Conservation (phyloP, 1,139 yeast species). For the Nadsonia commutata region DNA sequence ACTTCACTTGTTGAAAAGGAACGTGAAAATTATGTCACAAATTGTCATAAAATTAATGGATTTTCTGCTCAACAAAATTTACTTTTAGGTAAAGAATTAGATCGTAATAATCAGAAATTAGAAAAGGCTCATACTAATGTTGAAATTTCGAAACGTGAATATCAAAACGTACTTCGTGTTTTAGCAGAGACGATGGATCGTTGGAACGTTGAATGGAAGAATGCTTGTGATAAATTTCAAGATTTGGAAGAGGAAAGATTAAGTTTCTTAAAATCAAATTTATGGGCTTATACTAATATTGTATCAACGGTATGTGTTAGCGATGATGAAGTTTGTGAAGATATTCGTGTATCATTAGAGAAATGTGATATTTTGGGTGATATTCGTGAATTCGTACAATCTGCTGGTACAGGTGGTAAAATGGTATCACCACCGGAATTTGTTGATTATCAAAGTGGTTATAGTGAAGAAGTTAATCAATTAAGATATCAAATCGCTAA, state of each 20-base stretch:
- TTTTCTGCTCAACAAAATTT: conserved; percentile 51
- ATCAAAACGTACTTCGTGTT: conserved; percentile 42
- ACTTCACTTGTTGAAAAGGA: conserved; percentile 27
- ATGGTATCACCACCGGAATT: conserved; percentile 44
- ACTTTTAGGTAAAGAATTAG: conserved; percentile 67
- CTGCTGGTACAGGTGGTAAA: conserved; percentile 52
- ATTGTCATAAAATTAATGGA: conserved; percentile 44
- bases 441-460: conserved; percentile 34
- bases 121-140: conserved; percentile 39
- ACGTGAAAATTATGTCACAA: conserved; percentile 42
- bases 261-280: conserved; percentile 54
- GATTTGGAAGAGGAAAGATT: conserved; percentile 67
- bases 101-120: conserved; percentile 47
- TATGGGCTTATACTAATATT: conserved; percentile 74
- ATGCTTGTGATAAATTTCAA: conserved; percentile 54
- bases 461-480: conserved; percentile 18
- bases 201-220: conserved; percentile 72
- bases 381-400: conserved; percentile 38
- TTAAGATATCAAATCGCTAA: conserved; percentile 19
- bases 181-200: conserved; percentile 54
- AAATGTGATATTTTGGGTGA: conserved; percentile 52
- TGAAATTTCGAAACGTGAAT: conserved; percentile 37
- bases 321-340: conserved; percentile 64
- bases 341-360: conserved; percentile 53
- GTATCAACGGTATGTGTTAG: conserved; percentile 66